Evolutionary conservation across 2,329 filamentous ascomycete species (phyloP), one percentile per base, ranked within the genome.

Genomic region (Xylaria arbuscula): DNA sequence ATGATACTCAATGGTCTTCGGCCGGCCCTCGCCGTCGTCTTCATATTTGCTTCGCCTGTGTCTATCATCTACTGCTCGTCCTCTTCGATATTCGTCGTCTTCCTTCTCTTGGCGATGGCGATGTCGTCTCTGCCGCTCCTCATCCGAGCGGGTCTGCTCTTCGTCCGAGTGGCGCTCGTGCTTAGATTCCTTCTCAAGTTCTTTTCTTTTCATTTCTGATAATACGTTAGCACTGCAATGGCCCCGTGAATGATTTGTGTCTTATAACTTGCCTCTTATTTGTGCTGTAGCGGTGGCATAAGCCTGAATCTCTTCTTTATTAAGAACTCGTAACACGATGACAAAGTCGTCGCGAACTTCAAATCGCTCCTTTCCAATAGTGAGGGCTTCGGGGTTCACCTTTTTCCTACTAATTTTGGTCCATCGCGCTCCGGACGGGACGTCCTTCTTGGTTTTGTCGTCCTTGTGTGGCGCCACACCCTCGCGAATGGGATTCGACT

Each of bases 381-480:
- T 92, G 55, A 98, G 82, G 0, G 94, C 94, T 73, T 95, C 92
- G 0, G 94, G 94, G 74, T 97, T 98, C 75, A 98, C 94, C 64
- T 97, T 87, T 72, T 91, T 90, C 65, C 94, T 89, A 77, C 92
- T 93, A 77, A 98, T 94, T 82, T 96, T 97, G 55, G 94, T 98
- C 94, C 94, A 98, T 63, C 93, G 88, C 40, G 94, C 94, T 66
- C 92, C 92, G 0, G 90, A 81, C 0, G 92, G 92, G 38, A 93
- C 92, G 47, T 93, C 91, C 70, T 90, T 89, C 75, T 87, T 89
- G 54, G 85, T 90, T 79, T 91, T 90, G 57, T 93, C 90, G 77
- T 97, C 93, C 81, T 97, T 97, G 77, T 97, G 88, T n/a, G 94
- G 94, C 1, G 94, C 94, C 7, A 97, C 95, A 17, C 94, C 95